These are phyloP conservation scores for Pythium aquatile DNA, from an alignment of 352 stramenopile species.

Conservation along the genomic window DNA sequence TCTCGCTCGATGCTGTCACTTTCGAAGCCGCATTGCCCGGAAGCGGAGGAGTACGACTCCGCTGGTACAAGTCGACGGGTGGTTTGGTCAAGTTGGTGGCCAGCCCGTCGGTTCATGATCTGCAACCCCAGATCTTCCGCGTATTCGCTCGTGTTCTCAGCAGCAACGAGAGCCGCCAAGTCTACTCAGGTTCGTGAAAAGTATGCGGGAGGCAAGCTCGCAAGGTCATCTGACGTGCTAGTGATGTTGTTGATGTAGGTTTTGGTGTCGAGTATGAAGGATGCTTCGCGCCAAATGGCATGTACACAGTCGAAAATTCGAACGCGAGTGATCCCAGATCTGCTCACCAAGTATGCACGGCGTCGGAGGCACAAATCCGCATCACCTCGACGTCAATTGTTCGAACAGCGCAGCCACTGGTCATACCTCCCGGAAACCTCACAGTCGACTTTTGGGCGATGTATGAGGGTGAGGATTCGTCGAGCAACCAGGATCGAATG, in stretches of 20 bases:
- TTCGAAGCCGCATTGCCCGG: constrained; percentile 22
- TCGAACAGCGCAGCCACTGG: constrained; percentile 30
- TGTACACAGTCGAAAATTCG: constrained; percentile 2
- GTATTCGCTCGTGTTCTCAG: constrained; percentile 25
- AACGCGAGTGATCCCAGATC: not conserved
- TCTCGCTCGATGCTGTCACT: constrained; percentile 43
- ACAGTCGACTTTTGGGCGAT: constrained; percentile 46
- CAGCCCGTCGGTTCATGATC: not conserved
- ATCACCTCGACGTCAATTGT: constrained; percentile 30
- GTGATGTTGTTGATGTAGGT: constrained; percentile 19
- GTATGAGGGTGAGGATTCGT: constrained; percentile 2
- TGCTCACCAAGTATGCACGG: constrained; percentile 7
- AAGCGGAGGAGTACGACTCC: constrained; percentile 22
- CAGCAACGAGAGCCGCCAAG: constrained; percentile 9
- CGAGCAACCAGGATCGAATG: constrained; percentile 19
- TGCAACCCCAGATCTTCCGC: constrained; percentile 32
- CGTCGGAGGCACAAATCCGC: constrained; percentile 29
- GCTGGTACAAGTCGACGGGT: constrained; percentile 35
- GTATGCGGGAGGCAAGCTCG: not conserved
- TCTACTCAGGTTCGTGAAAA: constrained; percentile 37
- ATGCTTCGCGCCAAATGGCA: constrained; percentile 26
- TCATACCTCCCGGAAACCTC: constrained; percentile 22
- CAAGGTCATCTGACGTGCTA: not conserved
- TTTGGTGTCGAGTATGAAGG: constrained; percentile 34
- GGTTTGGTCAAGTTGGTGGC: constrained; percentile 40